phyloP scores from a whole-genome alignment of 768 basidiomycete species.

The Amanita fuliginea region DNA sequence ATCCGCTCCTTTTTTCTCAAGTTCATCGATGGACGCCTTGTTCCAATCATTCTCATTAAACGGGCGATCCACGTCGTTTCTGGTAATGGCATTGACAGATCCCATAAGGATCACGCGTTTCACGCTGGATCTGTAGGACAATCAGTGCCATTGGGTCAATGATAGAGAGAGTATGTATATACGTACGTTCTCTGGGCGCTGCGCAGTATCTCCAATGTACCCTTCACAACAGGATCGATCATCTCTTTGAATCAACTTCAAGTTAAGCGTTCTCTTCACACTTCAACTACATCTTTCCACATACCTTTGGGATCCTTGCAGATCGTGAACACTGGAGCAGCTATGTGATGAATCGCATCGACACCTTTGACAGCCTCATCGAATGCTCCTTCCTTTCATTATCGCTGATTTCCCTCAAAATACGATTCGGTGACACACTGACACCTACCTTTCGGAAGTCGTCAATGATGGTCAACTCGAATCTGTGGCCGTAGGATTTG shows the following conservation, averaged over 20 bases:
- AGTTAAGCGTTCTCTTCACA: no score
- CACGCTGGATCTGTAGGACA: constrained; percentile 20
- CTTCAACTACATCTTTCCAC: background rate
- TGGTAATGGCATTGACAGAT: constrained; percentile 40
- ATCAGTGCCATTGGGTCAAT: no score
- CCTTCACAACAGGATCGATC: constrained; percentile 63
- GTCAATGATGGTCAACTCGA: constrained; percentile 58
- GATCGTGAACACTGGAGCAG: constrained; percentile 45
- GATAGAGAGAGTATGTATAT: constrained; percentile 7
- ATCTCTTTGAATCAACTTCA: constrained; percentile 29
- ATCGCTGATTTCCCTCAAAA: background rate
- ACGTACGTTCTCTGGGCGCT: constrained; percentile 46
- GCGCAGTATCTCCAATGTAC: constrained; percentile 53
- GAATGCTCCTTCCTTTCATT: constrained; percentile 51
- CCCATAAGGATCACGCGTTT: constrained; percentile 64
- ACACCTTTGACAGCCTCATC: constrained; percentile 72
- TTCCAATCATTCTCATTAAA: constrained; percentile 51
- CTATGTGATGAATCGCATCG: constrained; percentile 60
- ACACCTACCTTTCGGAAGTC: constrained; percentile 39
- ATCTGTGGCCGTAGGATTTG: constrained; percentile 38
- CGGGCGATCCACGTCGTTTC: constrained; percentile 20
- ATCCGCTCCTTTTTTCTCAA: constrained; percentile 36
- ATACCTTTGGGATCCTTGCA: constrained; percentile 30
- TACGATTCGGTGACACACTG: background rate
- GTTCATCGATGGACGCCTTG: constrained; percentile 29